Evolutionary conservation across 192 early-diverging fungal species (phyloP).

Genomic region (Backusella morwellensis): DNA sequence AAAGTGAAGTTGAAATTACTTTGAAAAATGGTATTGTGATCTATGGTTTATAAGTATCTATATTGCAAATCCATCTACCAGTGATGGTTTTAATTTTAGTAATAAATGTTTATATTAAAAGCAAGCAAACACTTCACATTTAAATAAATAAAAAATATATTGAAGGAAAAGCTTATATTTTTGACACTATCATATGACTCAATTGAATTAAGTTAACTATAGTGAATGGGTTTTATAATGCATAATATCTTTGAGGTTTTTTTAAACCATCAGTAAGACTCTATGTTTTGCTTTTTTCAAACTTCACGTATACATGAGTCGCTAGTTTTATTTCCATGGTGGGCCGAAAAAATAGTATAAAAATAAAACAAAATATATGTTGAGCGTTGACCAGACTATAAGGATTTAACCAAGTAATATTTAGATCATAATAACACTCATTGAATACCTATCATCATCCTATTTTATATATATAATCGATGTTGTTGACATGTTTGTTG

Average conservation of each 20-base stretch:
- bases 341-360: background rate
- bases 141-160: too few species aligned
- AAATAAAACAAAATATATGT: background rate
- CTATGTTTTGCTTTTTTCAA: background rate
- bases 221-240: background rate
- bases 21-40: background rate
- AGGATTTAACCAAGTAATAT: background rate
- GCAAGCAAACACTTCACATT: too few species aligned
- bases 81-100: background rate
- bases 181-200: background rate
- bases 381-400: background rate
- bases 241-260: background rate
- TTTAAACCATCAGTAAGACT: background rate
- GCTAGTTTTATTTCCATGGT: background rate
- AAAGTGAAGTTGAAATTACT: too few species aligned
- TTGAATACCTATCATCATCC: background rate
- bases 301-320: background rate
- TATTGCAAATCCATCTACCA: background rate
- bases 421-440: background rate
- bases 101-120: too few species aligned
- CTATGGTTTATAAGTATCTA: too few species aligned
- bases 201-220: background rate
- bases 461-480: background rate
- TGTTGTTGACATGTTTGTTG: background rate
- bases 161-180: background rate